Base-by-base conservation (phyloP, 1,139 yeast species). In the Yamadazyma trypodendri region DNA sequence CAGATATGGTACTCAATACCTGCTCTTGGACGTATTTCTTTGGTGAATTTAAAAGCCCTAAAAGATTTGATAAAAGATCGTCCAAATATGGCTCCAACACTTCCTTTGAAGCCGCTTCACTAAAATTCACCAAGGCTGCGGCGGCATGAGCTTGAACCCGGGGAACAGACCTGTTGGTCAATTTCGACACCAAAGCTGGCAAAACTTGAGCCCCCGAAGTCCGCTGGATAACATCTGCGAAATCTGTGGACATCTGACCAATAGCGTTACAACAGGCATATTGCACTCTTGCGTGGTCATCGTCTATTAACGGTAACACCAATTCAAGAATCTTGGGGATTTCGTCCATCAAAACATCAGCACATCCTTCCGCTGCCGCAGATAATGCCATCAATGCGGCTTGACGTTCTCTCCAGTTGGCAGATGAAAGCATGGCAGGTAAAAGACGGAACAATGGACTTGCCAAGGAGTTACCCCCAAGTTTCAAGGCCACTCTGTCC, bases 111-210 rank as follows among this genome's bases (percentile, higher is more conserved):
- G 98, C 96, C 46, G 85, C 89, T 60, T 92, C 98, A 34, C 94
- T 81, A 58, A 92, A 92, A 58, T 92, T 92, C 31, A 92, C 97
- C 54, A 92, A 72, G 0, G 98, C 98, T 34, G 98, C 98, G 28
- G 98, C 97, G 12, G 97, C 98, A 58, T 92, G 98, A 0, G 97
- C 89, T 64, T 90, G 97, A 20, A 92, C 98, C 54, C 97, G 75
- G 41, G 94, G 95, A 23, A 84, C 89, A 16, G 86, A 78, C 41
- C 72, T 72, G 45, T 67, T 70, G 3, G 84, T 81, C 42, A 90
- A 73, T 70, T 79, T 88, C 3, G 95, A 82, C 40, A 90, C 86
- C 48, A 92, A 75, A 5, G 95, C 94, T 9, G 97, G 97, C 38
- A 94, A 70, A 30, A 92, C 82, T 48, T 84, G 72, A 49, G 76